These are phyloP conservation scores for Amphicarpaea edgeworthii DNA, from an alignment of 306 rosid species.

Conservation along the genomic window DNA sequence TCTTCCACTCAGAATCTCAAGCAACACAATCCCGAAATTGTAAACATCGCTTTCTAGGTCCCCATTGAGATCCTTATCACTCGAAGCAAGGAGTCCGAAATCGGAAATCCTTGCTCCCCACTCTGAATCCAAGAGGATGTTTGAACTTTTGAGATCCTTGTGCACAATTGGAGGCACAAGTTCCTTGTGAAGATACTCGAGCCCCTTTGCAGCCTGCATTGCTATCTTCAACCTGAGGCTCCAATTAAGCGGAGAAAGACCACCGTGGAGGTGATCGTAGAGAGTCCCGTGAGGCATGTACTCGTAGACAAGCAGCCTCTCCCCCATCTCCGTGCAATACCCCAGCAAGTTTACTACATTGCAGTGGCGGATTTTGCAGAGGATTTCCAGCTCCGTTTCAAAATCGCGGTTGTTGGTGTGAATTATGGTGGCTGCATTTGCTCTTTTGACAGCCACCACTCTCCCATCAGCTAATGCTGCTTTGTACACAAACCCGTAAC, in stretches of 20 bases:
- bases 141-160: constrained; percentile 75
- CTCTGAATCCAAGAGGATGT: constrained; percentile 83
- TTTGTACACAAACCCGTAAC: constrained; percentile 94
- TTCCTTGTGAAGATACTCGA: constrained; percentile 87
- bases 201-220: constrained; percentile 85
- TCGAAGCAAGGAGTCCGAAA: constrained; percentile 72
- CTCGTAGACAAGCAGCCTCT: constrained; percentile 89
- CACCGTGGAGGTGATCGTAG: constrained; percentile 88
- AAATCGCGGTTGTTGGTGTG: constrained; percentile 85
- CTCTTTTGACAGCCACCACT: constrained; percentile 89
- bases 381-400: constrained; percentile 85
- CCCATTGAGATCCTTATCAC: constrained; percentile 59
- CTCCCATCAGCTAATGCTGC: constrained; percentile 78
- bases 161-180: constrained; percentile 76
- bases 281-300: constrained; percentile 96
- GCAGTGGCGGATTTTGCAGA: constrained; percentile 80
- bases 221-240: constrained; percentile 69
- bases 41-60: constrained; percentile 71
- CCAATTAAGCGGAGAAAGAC: constrained; percentile 90
- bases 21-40: constrained; percentile 75
- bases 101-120: constrained; percentile 87
- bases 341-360: constrained; percentile 88
- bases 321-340: constrained; percentile 96
- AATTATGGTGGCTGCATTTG: constrained; percentile 93
- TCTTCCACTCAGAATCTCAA: constrained; percentile 91